phyloP scores from a whole-genome alignment of 2,329 filamentous ascomycete species.

The Botryosphaeria dothidea region DNA sequence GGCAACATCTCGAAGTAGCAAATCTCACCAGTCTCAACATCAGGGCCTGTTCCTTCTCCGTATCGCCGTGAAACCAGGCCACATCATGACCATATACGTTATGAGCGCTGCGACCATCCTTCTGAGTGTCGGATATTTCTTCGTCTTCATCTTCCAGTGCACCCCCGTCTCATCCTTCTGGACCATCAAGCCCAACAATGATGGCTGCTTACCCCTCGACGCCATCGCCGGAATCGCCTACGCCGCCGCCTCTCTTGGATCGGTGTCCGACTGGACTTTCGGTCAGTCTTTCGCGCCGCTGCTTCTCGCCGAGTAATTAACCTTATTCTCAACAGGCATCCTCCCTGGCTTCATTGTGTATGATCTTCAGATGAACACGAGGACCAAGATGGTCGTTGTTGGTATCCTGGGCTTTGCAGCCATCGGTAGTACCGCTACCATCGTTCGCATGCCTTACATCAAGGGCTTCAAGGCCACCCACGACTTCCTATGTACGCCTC shows the following conservation, averaged over 20 bases:
- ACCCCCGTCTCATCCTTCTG: slow-evolving; percentile 54
- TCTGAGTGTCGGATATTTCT: slow-evolving; percentile 51
- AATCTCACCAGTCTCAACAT: neutral
- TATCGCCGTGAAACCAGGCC: slow-evolving; percentile 47
- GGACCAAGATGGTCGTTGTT: slow-evolving; percentile 54
- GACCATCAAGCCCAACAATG: slow-evolving; percentile 41
- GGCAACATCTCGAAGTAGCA: neutral
- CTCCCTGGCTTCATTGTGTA: slow-evolving; percentile 53
- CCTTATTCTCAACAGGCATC: slow-evolving; percentile 22
- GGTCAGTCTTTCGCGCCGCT: neutral
- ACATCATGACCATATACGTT: slow-evolving; percentile 48
- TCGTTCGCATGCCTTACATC: slow-evolving; percentile 48
- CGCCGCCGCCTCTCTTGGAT: slow-evolving; percentile 30
- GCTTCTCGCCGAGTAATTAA: neutral
- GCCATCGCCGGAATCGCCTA: slow-evolving; percentile 56
- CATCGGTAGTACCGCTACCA: slow-evolving; percentile 54
- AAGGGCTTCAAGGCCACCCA: slow-evolving; percentile 40
- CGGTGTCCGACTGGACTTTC: slow-evolving; percentile 35
- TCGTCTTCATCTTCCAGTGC: slow-evolving; percentile 56
- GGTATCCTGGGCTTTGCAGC: slow-evolving; percentile 53
- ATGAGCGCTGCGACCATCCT: slow-evolving; percentile 47
- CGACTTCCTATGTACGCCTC: slow-evolving; percentile 41
- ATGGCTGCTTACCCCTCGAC: slow-evolving; percentile 44
- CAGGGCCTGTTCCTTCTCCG: slow-evolving; percentile 52
- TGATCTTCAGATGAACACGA: slow-evolving; percentile 55